Evolutionary conservation across 1,139 yeast genomes (phyloP).

Genomic region (Blastobotrys arbuscula): DNA sequence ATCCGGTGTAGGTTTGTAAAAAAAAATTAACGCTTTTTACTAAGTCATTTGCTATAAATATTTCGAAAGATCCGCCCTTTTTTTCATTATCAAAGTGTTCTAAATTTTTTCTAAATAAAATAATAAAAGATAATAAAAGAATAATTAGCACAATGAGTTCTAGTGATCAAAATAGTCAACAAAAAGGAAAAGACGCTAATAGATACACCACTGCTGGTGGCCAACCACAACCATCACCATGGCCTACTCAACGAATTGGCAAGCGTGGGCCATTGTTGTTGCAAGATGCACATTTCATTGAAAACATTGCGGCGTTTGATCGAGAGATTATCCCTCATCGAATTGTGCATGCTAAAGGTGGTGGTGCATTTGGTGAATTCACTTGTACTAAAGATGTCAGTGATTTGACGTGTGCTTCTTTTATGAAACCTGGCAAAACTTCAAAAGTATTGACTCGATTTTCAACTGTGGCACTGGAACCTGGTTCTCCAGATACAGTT

Average conservation of each 20-base stretch:
- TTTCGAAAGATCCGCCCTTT: too few relatives aligned
- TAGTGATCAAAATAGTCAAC: too few relatives aligned
- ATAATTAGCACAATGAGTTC: too few relatives aligned
- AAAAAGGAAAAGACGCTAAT: neutral
- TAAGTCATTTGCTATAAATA: too few relatives aligned
- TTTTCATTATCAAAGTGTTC: too few relatives aligned
- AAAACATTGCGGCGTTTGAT: conserved; percentile 72
- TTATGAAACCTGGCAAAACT: conserved; percentile 68
- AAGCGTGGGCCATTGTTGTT: conserved; percentile 68
- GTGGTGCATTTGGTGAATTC: conserved; percentile 75
- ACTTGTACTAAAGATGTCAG: conserved; percentile 76
- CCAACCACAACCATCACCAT: conserved; percentile 56
- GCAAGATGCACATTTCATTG: conserved; percentile 72
- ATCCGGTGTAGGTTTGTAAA: too few relatives aligned
- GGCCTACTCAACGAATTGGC: conserved; percentile 69
- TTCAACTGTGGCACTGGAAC: conserved; percentile 84
- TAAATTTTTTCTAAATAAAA: too few relatives aligned
- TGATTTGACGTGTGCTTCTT: conserved; percentile 63
- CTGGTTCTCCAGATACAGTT: conserved; percentile 74
- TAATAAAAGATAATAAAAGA: too few relatives aligned
- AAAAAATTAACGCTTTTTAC: too few relatives aligned
- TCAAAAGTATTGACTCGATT: conserved; percentile 67
- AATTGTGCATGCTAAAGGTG: conserved; percentile 84
- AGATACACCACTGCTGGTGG: conserved; percentile 64
- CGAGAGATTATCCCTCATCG: conserved; percentile 83